Conservation (phyloP, 257 asterid species). For the Nicotiana paniculata region DNA sequence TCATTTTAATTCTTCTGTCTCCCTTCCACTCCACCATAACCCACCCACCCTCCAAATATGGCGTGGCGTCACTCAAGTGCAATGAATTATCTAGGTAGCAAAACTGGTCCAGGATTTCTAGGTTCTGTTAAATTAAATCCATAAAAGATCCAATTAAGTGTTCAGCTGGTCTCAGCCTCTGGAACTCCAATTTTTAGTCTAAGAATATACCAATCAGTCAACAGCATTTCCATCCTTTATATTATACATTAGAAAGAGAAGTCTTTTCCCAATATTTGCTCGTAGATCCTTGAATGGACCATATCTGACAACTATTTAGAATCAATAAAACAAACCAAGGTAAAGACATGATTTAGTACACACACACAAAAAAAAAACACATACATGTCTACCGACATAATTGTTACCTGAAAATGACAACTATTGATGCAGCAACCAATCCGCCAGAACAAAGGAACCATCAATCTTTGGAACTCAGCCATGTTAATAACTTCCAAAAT, state of each 20-base stretch:
- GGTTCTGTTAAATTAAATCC: neutral
- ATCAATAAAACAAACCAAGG: neutral
- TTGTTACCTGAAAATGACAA: conserved; percentile 71
- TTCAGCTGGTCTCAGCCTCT: neutral
- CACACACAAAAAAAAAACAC: neutral
- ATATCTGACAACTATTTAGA: neutral
- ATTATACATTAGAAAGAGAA: neutral
- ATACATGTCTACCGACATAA: neutral
- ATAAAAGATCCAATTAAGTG: neutral
- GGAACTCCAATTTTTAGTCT: neutral
- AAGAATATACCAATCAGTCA: neutral
- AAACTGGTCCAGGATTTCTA: neutral
- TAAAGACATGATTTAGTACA: neutral
- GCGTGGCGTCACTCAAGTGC: neutral
- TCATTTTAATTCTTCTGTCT: neutral
- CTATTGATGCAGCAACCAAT: conserved; percentile 63
- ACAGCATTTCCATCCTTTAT: neutral
- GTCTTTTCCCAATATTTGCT: neutral
- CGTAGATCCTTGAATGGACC: neutral
- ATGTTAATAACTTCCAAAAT: conserved; percentile 61
- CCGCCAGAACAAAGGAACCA: conserved; percentile 74
- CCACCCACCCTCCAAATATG: neutral
- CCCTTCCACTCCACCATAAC: neutral
- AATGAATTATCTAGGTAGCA: neutral
- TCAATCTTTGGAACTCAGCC: conserved; percentile 66